These are phyloP conservation scores for Chlorophyllum brunneum DNA, from an alignment of 768 basidiomycete genomes.

Conservation along the genomic window DNA sequence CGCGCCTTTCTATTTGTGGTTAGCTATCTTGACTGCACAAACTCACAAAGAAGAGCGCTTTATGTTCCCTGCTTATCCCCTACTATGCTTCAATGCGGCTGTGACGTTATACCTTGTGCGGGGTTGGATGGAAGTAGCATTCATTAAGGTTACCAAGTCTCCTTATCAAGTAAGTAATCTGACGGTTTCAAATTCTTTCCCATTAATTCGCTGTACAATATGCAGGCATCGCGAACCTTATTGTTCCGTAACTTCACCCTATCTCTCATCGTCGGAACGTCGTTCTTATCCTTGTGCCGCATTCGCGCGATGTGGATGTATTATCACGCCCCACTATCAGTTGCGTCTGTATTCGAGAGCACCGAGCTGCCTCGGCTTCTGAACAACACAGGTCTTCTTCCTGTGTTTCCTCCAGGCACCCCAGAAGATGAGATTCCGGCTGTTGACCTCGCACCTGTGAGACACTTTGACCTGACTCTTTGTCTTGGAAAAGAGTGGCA, in stretches of 20 bases:
- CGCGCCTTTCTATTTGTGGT: slow-evolving; percentile 92
- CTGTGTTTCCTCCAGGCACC: slow-evolving; percentile 33
- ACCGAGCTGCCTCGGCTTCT: slow-evolving; percentile 80
- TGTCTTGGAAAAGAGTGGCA: slow-evolving; percentile 97
- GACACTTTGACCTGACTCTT: slow-evolving; percentile 65
- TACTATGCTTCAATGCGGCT: slow-evolving; percentile 93
- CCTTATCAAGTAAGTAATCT: slow-evolving; percentile 68
- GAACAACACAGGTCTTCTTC: slow-evolving; percentile 63
- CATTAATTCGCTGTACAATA: slow-evolving; percentile 6
- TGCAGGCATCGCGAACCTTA: slow-evolving; percentile 70
- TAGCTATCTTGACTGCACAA: slow-evolving; percentile 72
- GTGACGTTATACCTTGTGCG: slow-evolving; percentile 81
- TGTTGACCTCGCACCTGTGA: slow-evolving; percentile 67
- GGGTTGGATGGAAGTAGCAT: slow-evolving; percentile 81
- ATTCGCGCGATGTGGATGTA: slow-evolving; percentile 82
- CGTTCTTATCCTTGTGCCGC: slow-evolving; percentile 72
- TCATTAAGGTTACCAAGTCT: slow-evolving; percentile 73
- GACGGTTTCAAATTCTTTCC: not conserved
- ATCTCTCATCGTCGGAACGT: slow-evolving; percentile 59
- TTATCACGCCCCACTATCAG: slow-evolving; percentile 84
- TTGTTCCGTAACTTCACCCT: slow-evolving; percentile 78
- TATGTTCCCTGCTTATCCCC: slow-evolving; percentile 90
- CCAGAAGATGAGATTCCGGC: slow-evolving; percentile 41
- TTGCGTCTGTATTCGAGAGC: slow-evolving; percentile 68
- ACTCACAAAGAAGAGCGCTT: slow-evolving; percentile 99